These are phyloP conservation scores for Orobanche coerulescens DNA, from an alignment of 257 asterid species.

Conservation along the genomic window DNA sequence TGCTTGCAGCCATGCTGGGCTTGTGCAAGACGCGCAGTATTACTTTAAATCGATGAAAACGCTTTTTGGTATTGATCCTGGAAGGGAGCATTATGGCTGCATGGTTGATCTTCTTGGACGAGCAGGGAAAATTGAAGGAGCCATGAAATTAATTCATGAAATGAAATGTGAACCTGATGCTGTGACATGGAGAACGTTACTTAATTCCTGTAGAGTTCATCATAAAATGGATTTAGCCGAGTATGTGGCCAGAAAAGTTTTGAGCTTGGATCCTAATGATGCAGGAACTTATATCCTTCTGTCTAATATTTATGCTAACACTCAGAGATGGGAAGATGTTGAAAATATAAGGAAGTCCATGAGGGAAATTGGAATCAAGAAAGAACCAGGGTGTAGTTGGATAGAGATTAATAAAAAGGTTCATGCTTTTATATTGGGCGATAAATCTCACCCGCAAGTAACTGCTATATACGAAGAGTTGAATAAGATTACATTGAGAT, in stretches of 20 bases:
- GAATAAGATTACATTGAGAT: not conserved
- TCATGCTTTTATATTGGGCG: constrained; percentile 53
- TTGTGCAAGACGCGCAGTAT: constrained; percentile 33
- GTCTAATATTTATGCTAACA: constrained; percentile 41
- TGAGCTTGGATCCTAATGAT: constrained; percentile 42
- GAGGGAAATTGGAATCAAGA: constrained; percentile 34
- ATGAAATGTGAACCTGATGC: constrained; percentile 48
- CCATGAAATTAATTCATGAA: constrained; percentile 29
- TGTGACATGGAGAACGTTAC: constrained; percentile 54
- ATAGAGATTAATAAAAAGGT: constrained; percentile 30
- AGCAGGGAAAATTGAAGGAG: constrained; percentile 40
- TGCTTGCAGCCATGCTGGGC: constrained; percentile 56
- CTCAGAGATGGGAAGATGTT: constrained; percentile 43
- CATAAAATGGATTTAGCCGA: constrained; percentile 40
- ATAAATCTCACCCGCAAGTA: constrained; percentile 38
- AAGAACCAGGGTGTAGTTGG: constrained; percentile 59
- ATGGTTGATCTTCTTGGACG: constrained; percentile 43
- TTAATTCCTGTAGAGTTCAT: constrained; percentile 52
- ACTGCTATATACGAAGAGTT: constrained; percentile 41
- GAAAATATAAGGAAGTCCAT: constrained; percentile 35
- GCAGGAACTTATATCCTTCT: constrained; percentile 41
- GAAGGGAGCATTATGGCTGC: constrained; percentile 42
- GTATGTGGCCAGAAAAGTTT: constrained; percentile 45
- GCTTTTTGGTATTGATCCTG: constrained; percentile 28
- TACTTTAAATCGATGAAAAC: constrained; percentile 33